These are phyloP conservation scores for Aspergillus conjunctus DNA, from an alignment of 495 filamentous ascomycete genomes.

Conservation along the genomic window DNA sequence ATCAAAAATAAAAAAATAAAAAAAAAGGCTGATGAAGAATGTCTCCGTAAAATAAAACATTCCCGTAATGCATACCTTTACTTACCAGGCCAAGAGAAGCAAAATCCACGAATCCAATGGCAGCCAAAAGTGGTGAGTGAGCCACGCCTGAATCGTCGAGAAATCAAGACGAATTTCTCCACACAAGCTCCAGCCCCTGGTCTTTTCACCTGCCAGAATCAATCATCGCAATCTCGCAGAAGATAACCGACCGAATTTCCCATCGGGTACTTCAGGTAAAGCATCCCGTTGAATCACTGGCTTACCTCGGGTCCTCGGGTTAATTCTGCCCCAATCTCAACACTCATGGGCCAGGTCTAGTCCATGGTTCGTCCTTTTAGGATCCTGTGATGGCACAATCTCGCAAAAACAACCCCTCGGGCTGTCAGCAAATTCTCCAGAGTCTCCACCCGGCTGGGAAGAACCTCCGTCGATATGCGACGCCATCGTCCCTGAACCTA, in stretches of 20 bases:
- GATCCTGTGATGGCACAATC: too few species aligned
- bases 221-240: not conserved
- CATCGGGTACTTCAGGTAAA: constrained; percentile 28
- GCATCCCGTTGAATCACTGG: constrained; percentile 5
- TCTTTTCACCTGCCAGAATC: not conserved
- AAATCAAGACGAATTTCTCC: not conserved
- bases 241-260: constrained; percentile 16
- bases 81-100: not conserved
- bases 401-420: not conserved
- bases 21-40: not conserved
- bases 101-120: too few species aligned
- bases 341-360: not conserved
- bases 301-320: constrained; percentile 32
- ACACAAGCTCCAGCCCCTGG: not conserved
- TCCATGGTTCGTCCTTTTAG: not conserved
- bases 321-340: constrained; percentile 14
- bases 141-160: not conserved
- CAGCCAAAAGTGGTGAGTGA: too few species aligned
- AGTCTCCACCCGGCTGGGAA: not conserved
- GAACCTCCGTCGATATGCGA: constrained; percentile 3
- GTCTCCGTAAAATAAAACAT: not conserved
- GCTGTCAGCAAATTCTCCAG: not conserved
- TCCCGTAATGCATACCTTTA: not conserved
- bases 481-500: not conserved
- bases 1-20: not conserved